Percentiles rank a stretch among this genome's conserved stretches.
These are phyloP conservation scores for Arctium minus DNA, from an alignment of 129 eudicot genomes.

Conservation along the genomic window DNA sequence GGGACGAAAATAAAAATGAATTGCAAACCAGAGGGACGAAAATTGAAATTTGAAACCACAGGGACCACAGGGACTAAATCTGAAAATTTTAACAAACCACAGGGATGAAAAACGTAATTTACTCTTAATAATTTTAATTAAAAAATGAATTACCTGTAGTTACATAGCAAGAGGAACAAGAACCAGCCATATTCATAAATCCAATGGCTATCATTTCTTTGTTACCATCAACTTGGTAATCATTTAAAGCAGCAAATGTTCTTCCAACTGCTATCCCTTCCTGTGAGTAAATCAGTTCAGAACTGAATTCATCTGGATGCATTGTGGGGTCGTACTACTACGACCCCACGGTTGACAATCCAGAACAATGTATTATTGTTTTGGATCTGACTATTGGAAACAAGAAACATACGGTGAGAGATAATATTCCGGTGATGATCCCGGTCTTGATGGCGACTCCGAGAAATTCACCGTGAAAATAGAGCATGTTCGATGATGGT, in stretches of 20 bases:
- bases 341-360: not conserved
- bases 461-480: conserved; percentile 59
- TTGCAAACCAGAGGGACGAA: no score
- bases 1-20: no score
- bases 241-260: conserved; percentile 75
- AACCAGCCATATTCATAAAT: conserved; percentile 94
- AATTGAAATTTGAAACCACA: no score
- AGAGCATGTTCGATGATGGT: conserved; percentile 88
- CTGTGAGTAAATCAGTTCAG: conserved; percentile 27
- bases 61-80: no score
- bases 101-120: no score
- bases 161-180: conserved; percentile 92
- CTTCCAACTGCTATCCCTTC: conserved; percentile 99
- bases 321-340: not conserved
- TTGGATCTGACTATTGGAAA: not conserved
- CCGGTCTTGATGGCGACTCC: conserved; percentile 86
- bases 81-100: no score
- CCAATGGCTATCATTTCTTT: conserved; percentile 99
- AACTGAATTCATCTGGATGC: not conserved
- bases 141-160: conserved; percentile 60
- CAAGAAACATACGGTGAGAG: conserved; percentile 75
- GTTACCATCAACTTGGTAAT: conserved; percentile 98
- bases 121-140: no score
- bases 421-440: conserved; percentile 77
- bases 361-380: not conserved